Conservation (phyloP, 331 rosid species). For the Quercus phellos region DNA sequence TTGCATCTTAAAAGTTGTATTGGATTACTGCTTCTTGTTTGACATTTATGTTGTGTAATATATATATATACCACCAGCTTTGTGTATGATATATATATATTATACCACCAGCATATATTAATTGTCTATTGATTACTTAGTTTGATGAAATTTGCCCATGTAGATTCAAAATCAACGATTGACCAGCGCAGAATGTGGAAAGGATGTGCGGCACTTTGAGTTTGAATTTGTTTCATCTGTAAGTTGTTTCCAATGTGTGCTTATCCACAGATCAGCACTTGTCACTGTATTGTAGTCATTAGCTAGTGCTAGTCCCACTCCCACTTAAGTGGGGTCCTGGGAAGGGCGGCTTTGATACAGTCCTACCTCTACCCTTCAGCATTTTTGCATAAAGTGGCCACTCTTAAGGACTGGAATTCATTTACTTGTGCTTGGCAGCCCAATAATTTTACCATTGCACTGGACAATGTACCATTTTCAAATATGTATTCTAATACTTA, state of each 20-base stretch:
- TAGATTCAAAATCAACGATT: constrained; percentile 68
- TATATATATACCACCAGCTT: no score
- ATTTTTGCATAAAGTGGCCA: no score
- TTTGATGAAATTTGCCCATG: constrained; percentile 25
- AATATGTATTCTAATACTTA: not conserved
- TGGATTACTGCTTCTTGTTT: not conserved
- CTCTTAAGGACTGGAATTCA: no score
- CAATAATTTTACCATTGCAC: not conserved
- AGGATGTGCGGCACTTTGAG: constrained; percentile 82
- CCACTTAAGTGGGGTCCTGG: no score
- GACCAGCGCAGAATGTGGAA: constrained; percentile 53
- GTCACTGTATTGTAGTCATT: not conserved
- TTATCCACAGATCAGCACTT: not conserved
- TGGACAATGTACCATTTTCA: not conserved
- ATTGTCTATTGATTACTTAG: not conserved
- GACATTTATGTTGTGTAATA: not conserved
- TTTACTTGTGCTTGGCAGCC: no score
- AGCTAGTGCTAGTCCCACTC: no score
- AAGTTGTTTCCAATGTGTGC: constrained; percentile 27
- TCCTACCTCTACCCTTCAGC: no score
- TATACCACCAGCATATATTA: not conserved
- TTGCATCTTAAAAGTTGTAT: not conserved
- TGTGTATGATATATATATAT: not conserved
- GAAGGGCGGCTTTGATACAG: no score
- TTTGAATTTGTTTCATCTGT: constrained; percentile 72